phyloP scores from a whole-genome alignment of 306 rosid species.

The Mimosa pudica region DNA sequence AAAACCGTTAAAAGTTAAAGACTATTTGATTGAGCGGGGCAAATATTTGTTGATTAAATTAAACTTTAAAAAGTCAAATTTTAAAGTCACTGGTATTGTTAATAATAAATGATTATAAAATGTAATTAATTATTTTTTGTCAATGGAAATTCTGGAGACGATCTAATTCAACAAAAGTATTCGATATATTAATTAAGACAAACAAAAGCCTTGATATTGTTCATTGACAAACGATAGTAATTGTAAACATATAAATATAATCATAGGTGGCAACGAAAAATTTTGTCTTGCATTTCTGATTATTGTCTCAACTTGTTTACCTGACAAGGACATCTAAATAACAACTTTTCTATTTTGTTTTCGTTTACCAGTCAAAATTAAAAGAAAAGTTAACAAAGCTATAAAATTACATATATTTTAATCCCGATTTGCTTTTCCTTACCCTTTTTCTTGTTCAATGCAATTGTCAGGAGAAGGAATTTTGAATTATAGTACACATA shows the following conservation, averaged over 20 bases:
- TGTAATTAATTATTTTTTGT: not conserved
- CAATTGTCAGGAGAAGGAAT: not conserved
- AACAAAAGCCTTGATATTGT: not conserved
- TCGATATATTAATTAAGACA: not conserved
- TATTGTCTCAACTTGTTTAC: not conserved
- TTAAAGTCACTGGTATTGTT: not conserved
- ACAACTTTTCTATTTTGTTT: not conserved
- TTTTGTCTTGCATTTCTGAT: not conserved
- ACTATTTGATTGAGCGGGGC: not conserved
- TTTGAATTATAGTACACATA: not conserved
- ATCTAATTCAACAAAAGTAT: not conserved
- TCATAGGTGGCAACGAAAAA: not conserved
- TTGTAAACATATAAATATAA: too few relatives aligned
- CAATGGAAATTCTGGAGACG: not conserved
- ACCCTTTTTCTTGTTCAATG: not conserved
- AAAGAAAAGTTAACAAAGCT: not conserved
- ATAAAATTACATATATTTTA: not conserved
- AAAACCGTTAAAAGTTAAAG: not conserved
- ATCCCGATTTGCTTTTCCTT: not conserved
- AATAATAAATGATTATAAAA: not conserved
- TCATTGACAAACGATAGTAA: not conserved
- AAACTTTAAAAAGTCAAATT: not conserved
- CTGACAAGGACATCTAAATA: not conserved
- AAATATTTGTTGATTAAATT: not conserved
- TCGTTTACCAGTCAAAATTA: not conserved